These are phyloP conservation scores for Sicyos edulis DNA, from an alignment of 306 rosid species.

Conservation along the genomic window DNA sequence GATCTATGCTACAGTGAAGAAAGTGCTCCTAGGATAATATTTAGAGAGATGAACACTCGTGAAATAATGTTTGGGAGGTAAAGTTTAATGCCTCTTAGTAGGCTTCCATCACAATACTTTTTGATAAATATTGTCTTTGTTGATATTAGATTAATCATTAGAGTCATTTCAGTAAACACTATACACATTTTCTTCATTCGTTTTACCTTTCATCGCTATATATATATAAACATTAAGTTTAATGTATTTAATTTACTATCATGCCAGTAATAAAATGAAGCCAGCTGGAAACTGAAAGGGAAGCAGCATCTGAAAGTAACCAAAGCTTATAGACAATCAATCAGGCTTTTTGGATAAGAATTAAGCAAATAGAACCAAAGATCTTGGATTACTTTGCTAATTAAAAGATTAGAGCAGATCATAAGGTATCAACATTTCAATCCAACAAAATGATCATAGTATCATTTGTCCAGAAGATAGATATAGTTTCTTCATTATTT, in stretches of 20 bases:
- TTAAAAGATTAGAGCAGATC: neutral
- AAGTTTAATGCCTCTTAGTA: too few species aligned
- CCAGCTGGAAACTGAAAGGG: neutral
- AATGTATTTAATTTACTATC: neutral
- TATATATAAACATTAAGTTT: neutral
- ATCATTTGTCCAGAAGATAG: neutral
- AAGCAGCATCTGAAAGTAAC: neutral
- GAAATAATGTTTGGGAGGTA: too few species aligned
- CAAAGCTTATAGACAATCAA: neutral
- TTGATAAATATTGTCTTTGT: too few species aligned
- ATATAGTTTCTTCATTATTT: constrained; percentile 41
- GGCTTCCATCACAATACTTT: too few species aligned
- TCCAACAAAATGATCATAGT: constrained; percentile 13
- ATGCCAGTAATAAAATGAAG: neutral
- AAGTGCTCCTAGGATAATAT: too few species aligned
- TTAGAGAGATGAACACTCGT: too few species aligned
- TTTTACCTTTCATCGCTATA: too few species aligned
- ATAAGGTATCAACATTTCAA: constrained; percentile 5
- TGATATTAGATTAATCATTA: too few species aligned
- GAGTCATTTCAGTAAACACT: too few species aligned
- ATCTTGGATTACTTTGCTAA: neutral
- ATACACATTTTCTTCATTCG: too few species aligned
- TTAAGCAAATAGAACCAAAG: neutral
- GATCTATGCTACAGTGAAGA: too few species aligned
- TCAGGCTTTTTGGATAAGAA: neutral